phyloP scores from a whole-genome alignment of 768 basidiomycete species.

The Obba rivulosa region DNA sequence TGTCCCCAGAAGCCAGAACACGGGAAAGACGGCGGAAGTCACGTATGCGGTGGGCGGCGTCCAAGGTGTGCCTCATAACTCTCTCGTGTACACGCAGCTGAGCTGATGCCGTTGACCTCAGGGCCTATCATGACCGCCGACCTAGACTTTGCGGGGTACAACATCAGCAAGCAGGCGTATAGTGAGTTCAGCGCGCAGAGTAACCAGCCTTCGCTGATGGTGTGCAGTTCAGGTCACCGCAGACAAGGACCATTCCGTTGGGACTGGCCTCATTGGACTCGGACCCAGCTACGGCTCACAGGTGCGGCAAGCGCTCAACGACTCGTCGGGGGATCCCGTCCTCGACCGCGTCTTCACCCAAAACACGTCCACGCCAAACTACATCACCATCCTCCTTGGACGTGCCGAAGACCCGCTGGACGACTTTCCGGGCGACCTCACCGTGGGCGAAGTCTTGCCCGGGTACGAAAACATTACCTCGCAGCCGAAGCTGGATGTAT shows the following conservation, averaged over 20 bases:
- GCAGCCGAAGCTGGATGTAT: constrained; percentile 48
- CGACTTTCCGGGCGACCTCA: constrained; percentile 53
- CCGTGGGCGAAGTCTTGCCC: constrained; percentile 52
- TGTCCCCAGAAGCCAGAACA: constrained; percentile 34
- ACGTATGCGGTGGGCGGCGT: constrained; percentile 52
- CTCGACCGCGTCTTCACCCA: constrained; percentile 63
- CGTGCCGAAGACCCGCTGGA: constrained; percentile 50
- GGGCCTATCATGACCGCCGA: constrained; percentile 41
- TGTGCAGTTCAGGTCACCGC: constrained; percentile 36
- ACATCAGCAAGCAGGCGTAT: constrained; percentile 41
- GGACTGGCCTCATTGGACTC: constrained; percentile 45
- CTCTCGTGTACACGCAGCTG: neutral
- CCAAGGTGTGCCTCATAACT: constrained; percentile 31
- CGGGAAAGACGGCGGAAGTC: constrained; percentile 35
- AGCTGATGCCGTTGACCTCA: constrained; percentile 10
- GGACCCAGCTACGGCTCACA: constrained; percentile 57
- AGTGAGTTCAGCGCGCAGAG: constrained; percentile 26
- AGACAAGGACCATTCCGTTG: constrained; percentile 23
- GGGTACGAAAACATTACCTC: constrained; percentile 43
- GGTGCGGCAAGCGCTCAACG: constrained; percentile 31
- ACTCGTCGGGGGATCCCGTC: constrained; percentile 42
- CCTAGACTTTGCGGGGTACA: constrained; percentile 40
- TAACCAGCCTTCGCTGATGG: neutral
- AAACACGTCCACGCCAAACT: constrained; percentile 53
- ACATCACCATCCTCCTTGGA: constrained; percentile 58